Base-by-base conservation (phyloP, 148 eudicot species). In the Amaranthus palmeri region DNA sequence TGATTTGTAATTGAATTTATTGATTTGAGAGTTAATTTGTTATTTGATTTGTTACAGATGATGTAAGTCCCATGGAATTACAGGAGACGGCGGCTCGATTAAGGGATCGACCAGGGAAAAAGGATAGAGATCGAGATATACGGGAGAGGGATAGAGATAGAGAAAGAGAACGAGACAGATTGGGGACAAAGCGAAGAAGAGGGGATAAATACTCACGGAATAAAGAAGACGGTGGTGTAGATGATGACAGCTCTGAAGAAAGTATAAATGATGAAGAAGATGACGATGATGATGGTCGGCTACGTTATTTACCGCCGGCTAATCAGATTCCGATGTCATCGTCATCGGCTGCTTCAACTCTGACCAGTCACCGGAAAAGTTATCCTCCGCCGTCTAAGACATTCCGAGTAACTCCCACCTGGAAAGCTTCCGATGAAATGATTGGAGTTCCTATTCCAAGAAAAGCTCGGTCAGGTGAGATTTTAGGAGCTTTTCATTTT, bases 401-500 rank as follows among this genome's bases (percentile, higher is more conserved):
- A 45, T 81, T 76, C 36, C 69, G 84, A 42, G 36, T 25, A 0
- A 0, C 36, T 25, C 36, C 36, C 36, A 25, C 36, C 36, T 25
- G 36, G 36, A 25, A 25, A 25, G 36, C 36, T 25, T 25, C 36
- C 2, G 36, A 25, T 25, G 36, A 25, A 25, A 25, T 25, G 36
- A 25, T 25, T 25, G 36, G 36, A 25, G 86, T 90, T 61, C 74
- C 99, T 0, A 86, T 95, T 4, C 99, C 99, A 0, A 76, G 99
- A 53, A 95, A 89, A 71, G 97, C 99, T 77, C 93, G 99, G 3
- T 86, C 99, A 18, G 93, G 99, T 95, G 3, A 75, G 78, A 8
- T 25, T 6, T 36, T 2, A 7, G 45, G 40, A 3, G 0, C 1
- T 42, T 48, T 50, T 44, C 12, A 50, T 11, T 54, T 42, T 25